Percentiles rank a stretch among this genome's conserved stretches.
phyloP scores from a whole-genome alignment of 768 basidiomycete species.

The Collybia nuda region DNA sequence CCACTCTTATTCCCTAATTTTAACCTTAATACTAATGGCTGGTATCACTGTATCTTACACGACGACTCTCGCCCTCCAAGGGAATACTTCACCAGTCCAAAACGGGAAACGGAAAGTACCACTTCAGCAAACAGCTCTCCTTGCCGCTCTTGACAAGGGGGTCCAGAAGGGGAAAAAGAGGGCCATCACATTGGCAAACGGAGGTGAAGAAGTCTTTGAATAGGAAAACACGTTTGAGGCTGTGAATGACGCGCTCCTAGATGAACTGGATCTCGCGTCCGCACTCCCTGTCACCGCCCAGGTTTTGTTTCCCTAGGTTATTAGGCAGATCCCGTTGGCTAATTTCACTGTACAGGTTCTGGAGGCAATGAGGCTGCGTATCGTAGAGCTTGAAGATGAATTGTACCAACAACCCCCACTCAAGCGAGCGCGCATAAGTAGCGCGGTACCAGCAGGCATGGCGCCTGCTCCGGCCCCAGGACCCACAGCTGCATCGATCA shows the following conservation, averaged over 20 bases:
- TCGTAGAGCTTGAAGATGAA: constrained; percentile 33
- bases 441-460: constrained; percentile 1
- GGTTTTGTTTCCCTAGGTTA: constrained; percentile 5
- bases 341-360: constrained; percentile 17
- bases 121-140: constrained; percentile 12
- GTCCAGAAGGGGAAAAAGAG: constrained; percentile 10
- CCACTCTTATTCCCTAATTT: too few species aligned
- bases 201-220: constrained; percentile 10
- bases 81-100: background rate
- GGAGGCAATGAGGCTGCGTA: constrained; percentile 28
- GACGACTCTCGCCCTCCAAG: background rate
- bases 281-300: constrained; percentile 21
- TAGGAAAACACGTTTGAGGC: background rate
- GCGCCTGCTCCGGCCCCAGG: constrained; percentile 14
- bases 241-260: constrained; percentile 8
- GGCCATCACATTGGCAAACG: constrained; percentile 19
- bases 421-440: constrained; percentile 29
- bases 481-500: constrained; percentile 19
- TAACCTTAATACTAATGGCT: too few species aligned
- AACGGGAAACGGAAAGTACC: background rate
- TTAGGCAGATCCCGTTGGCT: background rate
- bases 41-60: too few species aligned
- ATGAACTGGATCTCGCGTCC: constrained; percentile 22
- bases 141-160: constrained; percentile 18
- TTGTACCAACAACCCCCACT: constrained; percentile 22